Percentiles rank a stretch among this genome's conserved stretches.
These are phyloP conservation scores for Hymenoscyphus occultus DNA, from an alignment of 2,329 filamentous ascomycete species.

Conservation along the genomic window DNA sequence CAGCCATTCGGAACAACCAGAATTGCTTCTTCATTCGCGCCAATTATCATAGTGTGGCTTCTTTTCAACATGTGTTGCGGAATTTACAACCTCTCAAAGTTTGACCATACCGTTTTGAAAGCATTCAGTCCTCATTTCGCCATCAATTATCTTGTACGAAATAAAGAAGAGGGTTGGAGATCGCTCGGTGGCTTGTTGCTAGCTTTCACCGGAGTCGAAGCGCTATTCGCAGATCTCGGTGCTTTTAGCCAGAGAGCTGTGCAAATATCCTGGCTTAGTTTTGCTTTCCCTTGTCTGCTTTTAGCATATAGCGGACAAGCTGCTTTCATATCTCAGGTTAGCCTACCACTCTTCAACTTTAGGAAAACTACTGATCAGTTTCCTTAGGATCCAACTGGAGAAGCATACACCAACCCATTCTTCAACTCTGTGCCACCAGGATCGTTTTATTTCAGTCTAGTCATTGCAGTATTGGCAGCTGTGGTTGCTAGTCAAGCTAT, in stretches of 20 bases:
- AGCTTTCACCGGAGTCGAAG: constrained; percentile 75
- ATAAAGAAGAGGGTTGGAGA: constrained; percentile 59
- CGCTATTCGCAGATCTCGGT: constrained; percentile 73
- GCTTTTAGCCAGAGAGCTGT: constrained; percentile 70
- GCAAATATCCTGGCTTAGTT: constrained; percentile 69
- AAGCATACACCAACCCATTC: constrained; percentile 69
- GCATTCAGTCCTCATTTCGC: constrained; percentile 59
- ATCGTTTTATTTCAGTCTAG: constrained; percentile 64
- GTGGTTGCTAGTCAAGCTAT: constrained; percentile 77
- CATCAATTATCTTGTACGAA: constrained; percentile 57
- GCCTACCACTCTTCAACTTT: background rate
- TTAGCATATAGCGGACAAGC: constrained; percentile 59
- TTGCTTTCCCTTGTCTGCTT: constrained; percentile 63
- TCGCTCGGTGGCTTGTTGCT: constrained; percentile 69
- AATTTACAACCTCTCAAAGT: constrained; percentile 57
- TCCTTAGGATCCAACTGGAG: constrained; percentile 43
- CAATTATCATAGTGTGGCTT: constrained; percentile 66
- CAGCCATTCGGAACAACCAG: constrained; percentile 64
- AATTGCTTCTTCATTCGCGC: constrained; percentile 60
- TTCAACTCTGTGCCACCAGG: constrained; percentile 68
- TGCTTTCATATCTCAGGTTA: constrained; percentile 58
- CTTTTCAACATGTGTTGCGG: constrained; percentile 60
- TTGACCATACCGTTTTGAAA: constrained; percentile 52
- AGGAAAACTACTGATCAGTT: background rate
- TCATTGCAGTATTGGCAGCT: constrained; percentile 67